Conservation (phyloP, 2,329 filamentous ascomycete species). For the Ceratocystiopsis minuta region DNA sequence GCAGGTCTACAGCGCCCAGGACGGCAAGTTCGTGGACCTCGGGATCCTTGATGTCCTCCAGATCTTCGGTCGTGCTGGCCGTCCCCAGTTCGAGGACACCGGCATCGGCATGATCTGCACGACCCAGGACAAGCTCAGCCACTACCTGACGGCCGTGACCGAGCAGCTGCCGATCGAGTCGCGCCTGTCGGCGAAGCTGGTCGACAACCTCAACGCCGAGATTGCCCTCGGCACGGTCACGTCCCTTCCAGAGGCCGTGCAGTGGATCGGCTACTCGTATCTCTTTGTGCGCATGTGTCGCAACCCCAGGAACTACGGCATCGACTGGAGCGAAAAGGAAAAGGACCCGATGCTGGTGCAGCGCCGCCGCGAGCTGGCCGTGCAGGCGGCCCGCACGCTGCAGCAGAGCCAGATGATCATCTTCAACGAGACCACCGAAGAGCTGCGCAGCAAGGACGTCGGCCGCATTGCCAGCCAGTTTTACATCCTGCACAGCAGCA, state of each 20-base stretch:
- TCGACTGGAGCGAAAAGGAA: slow-evolving; percentile 78
- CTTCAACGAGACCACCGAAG: slow-evolving; percentile 87
- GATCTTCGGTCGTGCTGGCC: slow-evolving; percentile 94
- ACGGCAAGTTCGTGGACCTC: slow-evolving; percentile 90
- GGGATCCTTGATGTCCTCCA: slow-evolving; percentile 94
- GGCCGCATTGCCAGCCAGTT: slow-evolving; percentile 94
- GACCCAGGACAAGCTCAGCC: slow-evolving; percentile 76
- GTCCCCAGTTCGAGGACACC: slow-evolving; percentile 92
- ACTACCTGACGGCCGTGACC: slow-evolving; percentile 85
- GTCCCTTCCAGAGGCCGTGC: slow-evolving; percentile 79
- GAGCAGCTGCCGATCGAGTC: slow-evolving; percentile 95
- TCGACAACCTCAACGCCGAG: slow-evolving; percentile 94
- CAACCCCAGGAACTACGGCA: slow-evolving; percentile 82
- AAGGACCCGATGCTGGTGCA: slow-evolving; percentile 82
- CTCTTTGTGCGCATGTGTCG: slow-evolving; percentile 92
- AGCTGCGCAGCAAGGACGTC: slow-evolving; percentile 84
- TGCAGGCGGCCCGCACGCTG: slow-evolving; percentile 70
- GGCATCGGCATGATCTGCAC: slow-evolving; percentile 98
- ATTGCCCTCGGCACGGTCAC: slow-evolving; percentile 89
- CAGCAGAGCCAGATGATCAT: slow-evolving; percentile 98
- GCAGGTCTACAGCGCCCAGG: slow-evolving; percentile 88
- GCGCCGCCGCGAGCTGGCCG: slow-evolving; percentile 66
- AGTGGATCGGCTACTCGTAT: slow-evolving; percentile 97
- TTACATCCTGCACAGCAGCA: slow-evolving; percentile 83
- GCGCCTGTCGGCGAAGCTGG: slow-evolving; percentile 80